A percentile compares a stretch with the other conserved stretches of the same genome.
phyloP scores from a whole-genome alignment of 192 early-diverging fungal genomes.

The Coemansia sp. region DNA sequence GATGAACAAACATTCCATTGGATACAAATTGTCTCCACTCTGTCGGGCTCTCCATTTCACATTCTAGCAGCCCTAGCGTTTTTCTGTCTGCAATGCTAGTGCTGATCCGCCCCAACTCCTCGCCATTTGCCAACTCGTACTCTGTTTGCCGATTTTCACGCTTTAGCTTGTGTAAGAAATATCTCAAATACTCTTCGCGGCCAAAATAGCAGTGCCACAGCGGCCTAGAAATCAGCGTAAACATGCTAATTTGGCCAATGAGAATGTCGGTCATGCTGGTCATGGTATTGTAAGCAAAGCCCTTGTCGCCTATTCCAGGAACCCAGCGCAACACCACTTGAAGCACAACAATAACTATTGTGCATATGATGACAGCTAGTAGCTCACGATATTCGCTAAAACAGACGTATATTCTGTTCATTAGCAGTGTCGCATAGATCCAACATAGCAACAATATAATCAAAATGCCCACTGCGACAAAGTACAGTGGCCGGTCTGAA shows the following conservation, averaged over 20 bases:
- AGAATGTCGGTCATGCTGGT: conserved; percentile 36
- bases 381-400: conserved; percentile 47
- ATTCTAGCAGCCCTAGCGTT: neutral
- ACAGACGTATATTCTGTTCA: conserved; percentile 28
- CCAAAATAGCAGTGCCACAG: conserved; percentile 24
- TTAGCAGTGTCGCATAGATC: conserved; percentile 23
- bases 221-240: conserved; percentile 19
- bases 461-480: conserved; percentile 27
- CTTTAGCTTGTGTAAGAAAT: conserved; percentile 31
- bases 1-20: conserved; percentile 9
- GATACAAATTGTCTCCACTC: conserved; percentile 24
- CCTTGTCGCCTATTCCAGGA: conserved; percentile 24
- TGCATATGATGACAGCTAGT: conserved; percentile 18
- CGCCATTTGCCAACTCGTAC: conserved; percentile 49
- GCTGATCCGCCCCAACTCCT: conserved; percentile 12
- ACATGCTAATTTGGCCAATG: conserved; percentile 27
- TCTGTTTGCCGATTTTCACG: conserved; percentile 22
- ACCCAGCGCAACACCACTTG: conserved; percentile 47
- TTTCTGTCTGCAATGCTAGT: conserved; percentile 5
- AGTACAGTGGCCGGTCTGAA: conserved; percentile 35
- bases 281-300: conserved; percentile 36
- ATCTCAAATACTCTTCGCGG: conserved; percentile 22
- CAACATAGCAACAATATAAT: conserved; percentile 19
- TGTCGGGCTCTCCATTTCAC: conserved; percentile 10
- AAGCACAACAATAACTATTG: conserved; percentile 14